These are phyloP conservation scores for Zygoascus meyerae DNA, from an alignment of 1,139 yeast genomes.

Conservation along the genomic window DNA sequence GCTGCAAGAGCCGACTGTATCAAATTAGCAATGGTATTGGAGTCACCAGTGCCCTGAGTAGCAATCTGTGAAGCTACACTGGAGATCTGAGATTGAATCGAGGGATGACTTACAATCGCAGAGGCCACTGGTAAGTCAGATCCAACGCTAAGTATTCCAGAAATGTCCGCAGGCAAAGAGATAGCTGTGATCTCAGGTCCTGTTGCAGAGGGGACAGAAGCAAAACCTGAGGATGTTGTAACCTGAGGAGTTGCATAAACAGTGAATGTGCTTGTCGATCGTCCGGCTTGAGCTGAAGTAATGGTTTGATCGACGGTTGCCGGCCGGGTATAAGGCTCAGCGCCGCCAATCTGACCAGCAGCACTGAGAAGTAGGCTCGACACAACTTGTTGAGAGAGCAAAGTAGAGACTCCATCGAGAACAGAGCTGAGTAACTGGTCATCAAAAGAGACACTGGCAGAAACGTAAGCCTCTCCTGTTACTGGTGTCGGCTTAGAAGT, in stretches of 20 bases:
- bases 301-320: background rate
- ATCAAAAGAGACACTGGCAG: background rate
- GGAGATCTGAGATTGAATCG: background rate
- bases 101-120: background rate
- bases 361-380: background rate
- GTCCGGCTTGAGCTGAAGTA: background rate
- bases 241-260: constrained; percentile 6
- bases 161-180: background rate
- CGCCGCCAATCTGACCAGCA: background rate
- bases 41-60: background rate
- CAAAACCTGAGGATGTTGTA: background rate
- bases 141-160: background rate
- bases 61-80: background rate
- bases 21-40: background rate
- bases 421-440: background rate
- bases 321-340: background rate
- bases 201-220: background rate
- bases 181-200: background rate
- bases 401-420: background rate
- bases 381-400: constrained; percentile 2
- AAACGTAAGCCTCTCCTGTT: background rate
- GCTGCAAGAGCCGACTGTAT: background rate
- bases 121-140: background rate
- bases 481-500: background rate
- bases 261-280: constrained; percentile 8